phyloP scores from a whole-genome alignment of 305 asterid genomes.

The Solanum chacoense region DNA sequence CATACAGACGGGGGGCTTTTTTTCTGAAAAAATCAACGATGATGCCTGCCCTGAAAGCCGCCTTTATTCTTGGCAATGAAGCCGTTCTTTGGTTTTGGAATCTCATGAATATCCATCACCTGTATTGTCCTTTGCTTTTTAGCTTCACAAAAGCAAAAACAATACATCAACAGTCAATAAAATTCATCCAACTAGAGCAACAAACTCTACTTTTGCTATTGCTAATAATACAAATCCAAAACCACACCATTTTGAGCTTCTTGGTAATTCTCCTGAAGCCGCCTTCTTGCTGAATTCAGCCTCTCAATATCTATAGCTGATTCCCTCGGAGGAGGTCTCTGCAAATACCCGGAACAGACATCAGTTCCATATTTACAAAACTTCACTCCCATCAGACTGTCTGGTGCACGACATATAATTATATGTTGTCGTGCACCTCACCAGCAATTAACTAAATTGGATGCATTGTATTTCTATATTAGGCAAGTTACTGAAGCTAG shows the following conservation, averaged over 20 bases:
- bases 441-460: background rate
- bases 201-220: background rate
- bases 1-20: background rate
- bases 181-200: background rate
- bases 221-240: conserved; percentile 8
- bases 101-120: conserved; percentile 91
- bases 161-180: conserved; percentile 20
- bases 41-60: conserved; percentile 78
- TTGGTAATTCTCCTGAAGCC: conserved; percentile 98
- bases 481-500: background rate
- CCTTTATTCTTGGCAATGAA: conserved; percentile 86
- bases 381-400: background rate
- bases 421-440: background rate
- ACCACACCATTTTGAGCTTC: conserved; percentile 84
- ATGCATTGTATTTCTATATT: background rate
- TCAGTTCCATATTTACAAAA: background rate
- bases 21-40: conserved; percentile 33
- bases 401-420: background rate
- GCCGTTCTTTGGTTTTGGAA: conserved; percentile 78
- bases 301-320: conserved; percentile 51
- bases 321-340: conserved; percentile 61
- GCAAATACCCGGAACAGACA: conserved; percentile 18
- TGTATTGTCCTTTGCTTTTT: conserved; percentile 92
- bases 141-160: conserved; percentile 44
- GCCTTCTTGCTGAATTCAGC: conserved; percentile 67